Evolutionary conservation across 306 rosid genomes (phyloP), one percentile per base, ranked within the genome.

Genomic region (Prunus kanzakura): DNA sequence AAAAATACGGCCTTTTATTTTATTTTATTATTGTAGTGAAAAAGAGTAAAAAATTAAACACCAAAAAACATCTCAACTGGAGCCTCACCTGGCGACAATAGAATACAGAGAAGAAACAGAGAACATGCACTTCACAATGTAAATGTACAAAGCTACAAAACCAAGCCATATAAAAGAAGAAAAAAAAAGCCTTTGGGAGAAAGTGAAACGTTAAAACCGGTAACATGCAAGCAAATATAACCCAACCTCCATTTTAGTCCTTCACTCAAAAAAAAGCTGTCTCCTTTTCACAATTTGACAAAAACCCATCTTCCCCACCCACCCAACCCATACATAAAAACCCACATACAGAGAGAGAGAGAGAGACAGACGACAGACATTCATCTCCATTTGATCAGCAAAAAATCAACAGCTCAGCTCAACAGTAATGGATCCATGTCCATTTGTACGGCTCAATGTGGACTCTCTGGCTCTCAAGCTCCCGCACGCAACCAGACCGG

Each of bases 401-500:
- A 43, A 51, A 22, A 50, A 15, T 18, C 1, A 25, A 3, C 1
- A 54, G 6, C 25, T 11, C 43, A 38, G 2, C 9, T 38, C 43
- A 38, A 38, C 43, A 38, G 7, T 51, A 11, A 91, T 95, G 98
- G 97, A 95, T 95, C 93, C 98, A 0, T 95, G 98, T 47, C 91
- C 93, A 0, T 95, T 90, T 62, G 87, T 91, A n/a, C 87, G 96
- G 3, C 79, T 94, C 11, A 86, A 75, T 55, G 76, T 95, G 7
- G 96, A 90, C 0, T 89, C 97, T 0, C 60, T 95, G 3, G 85
- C 97, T 30, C 84, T 95, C 0, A 88, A 85, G 64, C 96, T 95
- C 60, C 97, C 97, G 0, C 74, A 78, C 9, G 75, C 86, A 11
- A 79, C 96, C 32, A 79, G 71, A 54, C 86, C 90, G 0, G 79